These are phyloP conservation scores for Schoenoplectus tabernaemontani DNA, from an alignment of 202 grass and related monocot species.

Conservation along the genomic window DNA sequence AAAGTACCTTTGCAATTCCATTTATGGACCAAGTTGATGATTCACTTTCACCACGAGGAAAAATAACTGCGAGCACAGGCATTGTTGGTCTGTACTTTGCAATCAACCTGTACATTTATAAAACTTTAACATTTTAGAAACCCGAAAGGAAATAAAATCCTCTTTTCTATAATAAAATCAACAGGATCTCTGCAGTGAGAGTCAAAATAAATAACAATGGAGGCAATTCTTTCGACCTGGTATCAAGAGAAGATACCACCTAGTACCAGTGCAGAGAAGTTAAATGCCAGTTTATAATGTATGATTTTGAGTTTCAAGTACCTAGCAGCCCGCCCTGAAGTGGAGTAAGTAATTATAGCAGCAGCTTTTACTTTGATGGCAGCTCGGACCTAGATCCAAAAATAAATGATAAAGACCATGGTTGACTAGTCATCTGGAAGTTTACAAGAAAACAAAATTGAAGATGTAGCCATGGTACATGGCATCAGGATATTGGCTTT, in stretches of 20 bases:
- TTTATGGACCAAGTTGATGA: slow-evolving; percentile 50
- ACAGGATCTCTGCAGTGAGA: background rate
- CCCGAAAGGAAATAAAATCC: background rate
- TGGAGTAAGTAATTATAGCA: slow-evolving; percentile 76
- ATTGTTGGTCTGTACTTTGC: slow-evolving; percentile 92
- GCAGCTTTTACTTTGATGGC: slow-evolving; percentile 97
- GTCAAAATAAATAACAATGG: background rate
- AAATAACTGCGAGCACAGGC: slow-evolving; percentile 78
- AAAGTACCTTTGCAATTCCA: slow-evolving; percentile 54
- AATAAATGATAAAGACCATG: background rate
- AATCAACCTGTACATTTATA: slow-evolving; percentile 51
- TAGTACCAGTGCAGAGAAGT: background rate
- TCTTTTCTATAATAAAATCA: background rate
- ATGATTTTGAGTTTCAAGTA: slow-evolving; percentile 20
- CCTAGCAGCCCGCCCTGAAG: slow-evolving; percentile 81
- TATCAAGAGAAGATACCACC: background rate
- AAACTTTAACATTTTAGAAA: background rate
- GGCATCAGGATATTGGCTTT: background rate
- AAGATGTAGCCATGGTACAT: background rate
- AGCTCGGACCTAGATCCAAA: slow-evolving; percentile 55
- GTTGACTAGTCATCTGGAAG: background rate
- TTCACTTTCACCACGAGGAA: slow-evolving; percentile 47
- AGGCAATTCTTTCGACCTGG: background rate
- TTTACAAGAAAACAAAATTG: background rate
- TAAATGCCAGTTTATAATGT: background rate